phyloP scores from a whole-genome alignment of 2,329 filamentous ascomycete species.

The Mycocentrospora acerina region DNA sequence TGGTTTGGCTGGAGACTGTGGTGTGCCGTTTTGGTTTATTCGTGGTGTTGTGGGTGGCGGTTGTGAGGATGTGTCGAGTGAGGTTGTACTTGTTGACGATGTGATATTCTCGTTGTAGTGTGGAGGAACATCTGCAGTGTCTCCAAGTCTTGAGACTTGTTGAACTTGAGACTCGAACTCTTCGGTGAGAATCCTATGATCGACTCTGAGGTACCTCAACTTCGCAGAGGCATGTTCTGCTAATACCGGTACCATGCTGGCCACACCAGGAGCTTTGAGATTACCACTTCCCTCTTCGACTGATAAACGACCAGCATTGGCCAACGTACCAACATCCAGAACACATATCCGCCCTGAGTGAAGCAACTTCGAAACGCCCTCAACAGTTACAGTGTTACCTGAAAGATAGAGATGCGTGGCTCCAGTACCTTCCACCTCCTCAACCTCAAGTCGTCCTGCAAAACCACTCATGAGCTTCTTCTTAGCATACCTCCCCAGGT shows the following conservation, averaged over 20 bases:
- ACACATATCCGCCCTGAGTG: conserved; percentile 55
- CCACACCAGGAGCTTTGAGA: conserved; percentile 49
- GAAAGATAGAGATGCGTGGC: conserved; percentile 63
- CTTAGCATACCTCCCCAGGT: conserved; percentile 56
- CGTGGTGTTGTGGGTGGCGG: too few species aligned
- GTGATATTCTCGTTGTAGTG: too few species aligned
- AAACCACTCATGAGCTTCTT: conserved; percentile 42
- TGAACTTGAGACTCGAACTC: conserved; percentile 17
- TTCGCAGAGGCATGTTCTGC: conserved; percentile 49
- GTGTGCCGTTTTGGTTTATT: too few species aligned
- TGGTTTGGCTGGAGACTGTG: too few species aligned
- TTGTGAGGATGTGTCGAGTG: too few species aligned
- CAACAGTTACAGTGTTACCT: conserved; percentile 57
- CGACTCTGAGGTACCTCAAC: conserved; percentile 57
- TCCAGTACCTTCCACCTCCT: conserved; percentile 56
- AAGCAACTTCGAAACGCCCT: conserved; percentile 57
- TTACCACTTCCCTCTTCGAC: conserved; percentile 19
- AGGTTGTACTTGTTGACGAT: too few species aligned
- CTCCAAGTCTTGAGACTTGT: conserved; percentile 1
- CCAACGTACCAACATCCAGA: conserved; percentile 57
- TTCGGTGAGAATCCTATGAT: conserved; percentile 57
- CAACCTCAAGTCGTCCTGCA: conserved; percentile 56
- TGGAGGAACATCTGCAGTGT: too few species aligned
- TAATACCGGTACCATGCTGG: conserved; percentile 57
- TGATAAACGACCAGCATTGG: conserved; percentile 23